Conservation (phyloP, 148 eudicot genomes). For the Camellia japonica region DNA sequence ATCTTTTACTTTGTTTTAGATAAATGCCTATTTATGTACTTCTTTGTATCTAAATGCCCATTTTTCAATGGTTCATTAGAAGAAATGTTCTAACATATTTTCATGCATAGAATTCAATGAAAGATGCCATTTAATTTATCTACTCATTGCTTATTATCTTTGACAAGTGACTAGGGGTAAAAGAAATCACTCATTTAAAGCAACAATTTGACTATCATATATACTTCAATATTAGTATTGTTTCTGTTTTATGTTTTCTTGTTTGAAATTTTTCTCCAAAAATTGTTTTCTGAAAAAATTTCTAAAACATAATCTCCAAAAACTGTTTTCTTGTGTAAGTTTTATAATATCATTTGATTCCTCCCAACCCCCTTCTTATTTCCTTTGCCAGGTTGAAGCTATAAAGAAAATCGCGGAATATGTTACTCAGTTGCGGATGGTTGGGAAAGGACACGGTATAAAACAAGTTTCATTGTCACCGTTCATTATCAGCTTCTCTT, state of each 20-base stretch:
- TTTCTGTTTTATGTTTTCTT: too few species aligned
- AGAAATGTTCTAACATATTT: not conserved
- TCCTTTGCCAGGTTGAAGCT: constrained; percentile 60
- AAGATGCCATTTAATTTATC: not conserved
- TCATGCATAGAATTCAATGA: not conserved
- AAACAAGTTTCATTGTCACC: not conserved
- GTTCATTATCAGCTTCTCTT: not conserved
- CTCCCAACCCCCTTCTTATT: not conserved
- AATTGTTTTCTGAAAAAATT: too few species aligned
- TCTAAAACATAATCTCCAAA: not conserved
- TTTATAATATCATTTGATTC: not conserved
- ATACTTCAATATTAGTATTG: too few species aligned
- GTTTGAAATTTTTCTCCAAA: too few species aligned
- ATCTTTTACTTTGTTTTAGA: not conserved
- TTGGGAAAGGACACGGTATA: constrained; percentile 93
- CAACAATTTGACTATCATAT: not conserved
- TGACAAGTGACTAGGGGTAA: too few species aligned
- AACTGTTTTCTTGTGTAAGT: too few species aligned
- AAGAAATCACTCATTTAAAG: not conserved
- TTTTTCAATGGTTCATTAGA: not conserved
- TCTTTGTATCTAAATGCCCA: not conserved
- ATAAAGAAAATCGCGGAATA: constrained; percentile 82
- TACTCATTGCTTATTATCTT: not conserved
- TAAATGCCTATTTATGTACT: not conserved
- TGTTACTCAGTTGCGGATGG: constrained; percentile 69